Evolutionary conservation across 2,329 filamentous ascomycete genomes (phyloP).

Genomic region (Fusarium avenaceum): DNA sequence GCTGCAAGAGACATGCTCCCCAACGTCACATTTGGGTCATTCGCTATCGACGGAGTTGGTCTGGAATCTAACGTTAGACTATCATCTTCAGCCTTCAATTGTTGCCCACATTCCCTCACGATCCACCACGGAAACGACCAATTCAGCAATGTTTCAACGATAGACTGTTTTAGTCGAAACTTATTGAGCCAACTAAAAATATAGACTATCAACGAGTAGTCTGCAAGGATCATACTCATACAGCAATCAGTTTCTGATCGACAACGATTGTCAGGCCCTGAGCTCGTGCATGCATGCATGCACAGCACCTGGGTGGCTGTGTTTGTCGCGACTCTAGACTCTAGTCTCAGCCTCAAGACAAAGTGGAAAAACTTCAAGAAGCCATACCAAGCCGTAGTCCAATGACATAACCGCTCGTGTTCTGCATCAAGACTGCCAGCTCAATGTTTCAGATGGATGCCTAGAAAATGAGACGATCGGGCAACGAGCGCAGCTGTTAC

Average conservation of each 20-base stretch:
- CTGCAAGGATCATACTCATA: not conserved
- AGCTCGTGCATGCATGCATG: slow-evolving; percentile 27
- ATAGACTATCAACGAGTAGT: not conserved
- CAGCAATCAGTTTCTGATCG: slow-evolving; percentile 24
- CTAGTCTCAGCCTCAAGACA: slow-evolving; percentile 45
- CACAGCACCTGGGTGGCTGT: slow-evolving; percentile 35
- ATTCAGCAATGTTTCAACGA: slow-evolving; percentile 12
- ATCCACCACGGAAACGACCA: slow-evolving; percentile 18
- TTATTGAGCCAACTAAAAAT: not conserved
- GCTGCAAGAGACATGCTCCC: slow-evolving; percentile 11
- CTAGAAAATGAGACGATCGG: slow-evolving; percentile 13
- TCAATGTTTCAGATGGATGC: slow-evolving; percentile 22
- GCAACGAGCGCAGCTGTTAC: slow-evolving; percentile 15
- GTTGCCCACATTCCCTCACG: slow-evolving; percentile 10
- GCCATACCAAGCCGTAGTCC: not conserved
- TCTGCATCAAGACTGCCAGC: slow-evolving; percentile 25
- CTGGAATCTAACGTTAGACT: slow-evolving; percentile 1
- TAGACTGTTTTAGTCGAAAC: not conserved
- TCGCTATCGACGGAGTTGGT: slow-evolving; percentile 22
- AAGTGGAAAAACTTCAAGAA: slow-evolving; percentile 46
- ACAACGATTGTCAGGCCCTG: slow-evolving; percentile 21
- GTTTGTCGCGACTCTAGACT: slow-evolving; percentile 35
- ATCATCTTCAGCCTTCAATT: slow-evolving; percentile 32
- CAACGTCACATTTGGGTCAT: slow-evolving; percentile 38
- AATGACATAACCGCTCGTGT: not conserved